Conservation (phyloP, 2,329 filamentous ascomycete genomes). For the Pseudocercospora fuligena region DNA sequence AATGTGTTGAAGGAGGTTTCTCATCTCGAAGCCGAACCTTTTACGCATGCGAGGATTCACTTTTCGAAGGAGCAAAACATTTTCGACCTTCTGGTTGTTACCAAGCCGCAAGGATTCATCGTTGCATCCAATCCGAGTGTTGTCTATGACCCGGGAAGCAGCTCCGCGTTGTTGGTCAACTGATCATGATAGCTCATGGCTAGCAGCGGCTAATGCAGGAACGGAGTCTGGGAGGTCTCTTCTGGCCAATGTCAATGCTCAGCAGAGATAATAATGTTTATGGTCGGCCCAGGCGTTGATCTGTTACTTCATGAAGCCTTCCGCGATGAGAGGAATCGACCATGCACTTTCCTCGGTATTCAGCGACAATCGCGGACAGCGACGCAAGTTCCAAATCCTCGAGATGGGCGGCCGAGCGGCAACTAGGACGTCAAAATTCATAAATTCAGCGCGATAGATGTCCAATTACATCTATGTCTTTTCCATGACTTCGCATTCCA, state of each 20-base stretch:
- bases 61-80: background rate
- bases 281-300: background rate
- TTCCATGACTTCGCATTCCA: background rate
- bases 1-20: too few species aligned
- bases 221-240: background rate
- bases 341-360: background rate
- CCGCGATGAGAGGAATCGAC: background rate
- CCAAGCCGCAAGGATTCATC: background rate
- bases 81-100: background rate
- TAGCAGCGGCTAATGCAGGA: conserved; percentile 11
- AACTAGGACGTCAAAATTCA: background rate
- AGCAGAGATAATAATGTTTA: background rate
- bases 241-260: conserved; percentile 1
- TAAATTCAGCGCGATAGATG: conserved; percentile 7
- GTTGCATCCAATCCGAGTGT: background rate
- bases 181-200: conserved; percentile 12
- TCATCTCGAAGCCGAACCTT: too few species aligned
- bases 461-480: conserved; percentile 7
- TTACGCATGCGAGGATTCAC: too few species aligned
- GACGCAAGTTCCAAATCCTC: background rate
- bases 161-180: conserved; percentile 1
- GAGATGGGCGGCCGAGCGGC: too few species aligned
- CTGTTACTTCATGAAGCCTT: background rate
- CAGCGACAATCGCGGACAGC: background rate
- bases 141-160: background rate